These are phyloP conservation scores for Gnomoniopsis sp. DNA, from an alignment of 2,329 filamentous ascomycete species.

Conservation along the genomic window DNA sequence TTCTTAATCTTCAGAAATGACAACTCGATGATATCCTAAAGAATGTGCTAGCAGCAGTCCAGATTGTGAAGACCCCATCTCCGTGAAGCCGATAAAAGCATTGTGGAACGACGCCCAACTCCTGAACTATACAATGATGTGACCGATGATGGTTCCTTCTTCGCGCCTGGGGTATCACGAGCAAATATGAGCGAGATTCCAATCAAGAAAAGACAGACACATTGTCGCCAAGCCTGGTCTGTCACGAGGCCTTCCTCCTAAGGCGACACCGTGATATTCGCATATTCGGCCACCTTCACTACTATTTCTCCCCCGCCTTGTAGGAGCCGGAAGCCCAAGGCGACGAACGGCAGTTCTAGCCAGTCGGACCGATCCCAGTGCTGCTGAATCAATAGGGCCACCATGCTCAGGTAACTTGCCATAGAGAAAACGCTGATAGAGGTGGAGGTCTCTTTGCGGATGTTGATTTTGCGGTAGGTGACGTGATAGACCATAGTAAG, in stretches of 20 bases:
- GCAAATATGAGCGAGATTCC: background rate
- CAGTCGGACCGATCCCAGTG: conserved; percentile 61
- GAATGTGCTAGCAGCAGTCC: background rate
- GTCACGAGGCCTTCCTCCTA: background rate
- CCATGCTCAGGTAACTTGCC: conserved; percentile 74
- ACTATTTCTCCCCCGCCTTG: conserved; percentile 26
- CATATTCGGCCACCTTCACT: conserved; percentile 27
- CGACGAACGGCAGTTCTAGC: conserved; percentile 55
- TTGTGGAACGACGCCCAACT: background rate
- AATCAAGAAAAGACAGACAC: background rate
- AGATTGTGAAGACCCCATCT: background rate
- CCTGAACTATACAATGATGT: background rate
- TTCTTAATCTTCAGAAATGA: conserved; percentile 14
- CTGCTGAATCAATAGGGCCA: conserved; percentile 63
- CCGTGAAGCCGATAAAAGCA: background rate
- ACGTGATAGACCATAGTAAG: conserved; percentile 73
- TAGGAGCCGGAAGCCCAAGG: conserved; percentile 40
- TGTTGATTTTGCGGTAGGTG: conserved; percentile 74
- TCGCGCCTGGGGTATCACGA: conserved; percentile 7
- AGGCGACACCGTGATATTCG: conserved; percentile 26
- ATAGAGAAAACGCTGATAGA: conserved; percentile 76
- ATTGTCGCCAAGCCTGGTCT: background rate
- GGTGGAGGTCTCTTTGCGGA: conserved; percentile 73
- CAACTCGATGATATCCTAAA: conserved; percentile 7
- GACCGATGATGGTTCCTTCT: background rate